Conservation (phyloP, 495 filamentous ascomycete genomes). For the Baudoinia panamericana region DNA sequence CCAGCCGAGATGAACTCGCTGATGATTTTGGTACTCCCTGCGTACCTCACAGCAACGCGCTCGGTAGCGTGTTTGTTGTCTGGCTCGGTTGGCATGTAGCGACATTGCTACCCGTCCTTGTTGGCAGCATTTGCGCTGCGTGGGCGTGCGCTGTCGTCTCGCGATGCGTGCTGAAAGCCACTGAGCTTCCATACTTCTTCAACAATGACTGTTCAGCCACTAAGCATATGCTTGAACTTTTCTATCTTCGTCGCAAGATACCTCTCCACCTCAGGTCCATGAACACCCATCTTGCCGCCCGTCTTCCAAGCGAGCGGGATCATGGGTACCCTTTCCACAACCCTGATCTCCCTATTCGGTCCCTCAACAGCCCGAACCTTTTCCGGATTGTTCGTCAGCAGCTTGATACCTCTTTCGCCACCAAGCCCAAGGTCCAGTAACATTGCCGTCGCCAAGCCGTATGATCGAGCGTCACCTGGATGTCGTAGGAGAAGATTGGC, state of each 20-base stretch:
- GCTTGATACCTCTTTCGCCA: constrained; percentile 53
- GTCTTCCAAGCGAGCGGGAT: constrained; percentile 85
- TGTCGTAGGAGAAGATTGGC: constrained; percentile 85
- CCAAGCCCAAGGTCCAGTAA: constrained; percentile 70
- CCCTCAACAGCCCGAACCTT: constrained; percentile 93
- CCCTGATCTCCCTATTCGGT: constrained; percentile 69
- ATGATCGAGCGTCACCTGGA: constrained; percentile 86
- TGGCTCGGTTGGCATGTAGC: too few relatives aligned
- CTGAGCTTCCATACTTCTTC: too few relatives aligned
- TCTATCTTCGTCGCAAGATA: constrained; percentile 76
- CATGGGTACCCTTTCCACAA: constrained; percentile 88
- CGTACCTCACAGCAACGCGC: too few relatives aligned
- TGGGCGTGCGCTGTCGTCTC: too few relatives aligned
- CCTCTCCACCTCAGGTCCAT: constrained; percentile 75
- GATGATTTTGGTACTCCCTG: too few relatives aligned
- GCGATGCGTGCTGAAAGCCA: too few relatives aligned
- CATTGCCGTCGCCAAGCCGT: constrained; percentile 91
- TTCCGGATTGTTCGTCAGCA: constrained; percentile 97
- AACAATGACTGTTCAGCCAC: too few relatives aligned
- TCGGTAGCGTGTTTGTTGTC: too few relatives aligned
- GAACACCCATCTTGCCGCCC: constrained; percentile 66
- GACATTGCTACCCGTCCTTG: too few relatives aligned
- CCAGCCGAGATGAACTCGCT: too few relatives aligned
- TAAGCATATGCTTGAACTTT: constrained; percentile 34
- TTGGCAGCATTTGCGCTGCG: too few relatives aligned